Conservation (phyloP, 192 early-diverging fungal species). For the Spizellomyces sp. region DNA sequence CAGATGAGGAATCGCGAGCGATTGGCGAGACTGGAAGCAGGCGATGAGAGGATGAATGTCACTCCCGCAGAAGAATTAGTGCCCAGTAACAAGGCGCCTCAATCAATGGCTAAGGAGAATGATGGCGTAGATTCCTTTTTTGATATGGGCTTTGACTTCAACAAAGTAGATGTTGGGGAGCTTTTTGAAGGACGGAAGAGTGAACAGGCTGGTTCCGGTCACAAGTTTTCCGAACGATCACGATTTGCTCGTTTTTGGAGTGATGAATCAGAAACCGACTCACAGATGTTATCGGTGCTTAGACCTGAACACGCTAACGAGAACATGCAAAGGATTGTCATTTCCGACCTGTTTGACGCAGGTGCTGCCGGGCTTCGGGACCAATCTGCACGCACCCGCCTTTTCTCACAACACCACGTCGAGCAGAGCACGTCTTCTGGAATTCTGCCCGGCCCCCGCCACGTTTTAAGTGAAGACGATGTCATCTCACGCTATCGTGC, state of each 20-base stretch:
- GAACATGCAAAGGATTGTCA: conserved; percentile 21
- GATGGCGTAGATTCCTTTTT: conserved; percentile 23
- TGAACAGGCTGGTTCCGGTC: neutral
- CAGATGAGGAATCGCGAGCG: conserved; percentile 22
- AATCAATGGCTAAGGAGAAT: neutral
- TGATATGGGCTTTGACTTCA: conserved; percentile 28
- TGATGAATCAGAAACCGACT: neutral
- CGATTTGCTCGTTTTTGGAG: conserved; percentile 28
- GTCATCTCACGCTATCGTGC: conserved; percentile 5
- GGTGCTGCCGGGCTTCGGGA: neutral
- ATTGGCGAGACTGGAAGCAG: neutral
- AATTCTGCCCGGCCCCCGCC: neutral
- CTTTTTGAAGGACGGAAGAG: conserved; percentile 13
- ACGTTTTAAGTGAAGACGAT: conserved; percentile 23
- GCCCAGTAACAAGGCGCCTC: neutral
- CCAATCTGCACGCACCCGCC: too few relatives aligned
- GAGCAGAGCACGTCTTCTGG: neutral
- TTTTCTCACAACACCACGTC: too few relatives aligned
- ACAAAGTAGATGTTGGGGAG: conserved; percentile 7
- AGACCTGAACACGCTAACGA: neutral
- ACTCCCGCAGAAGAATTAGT: neutral
- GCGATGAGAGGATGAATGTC: too few relatives aligned
- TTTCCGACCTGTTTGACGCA: conserved; percentile 17
- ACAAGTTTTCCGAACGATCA: conserved; percentile 5
- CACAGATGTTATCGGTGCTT: neutral